Conservation (phyloP, 306 rosid genomes). For the Boehmeria nivea region DNA sequence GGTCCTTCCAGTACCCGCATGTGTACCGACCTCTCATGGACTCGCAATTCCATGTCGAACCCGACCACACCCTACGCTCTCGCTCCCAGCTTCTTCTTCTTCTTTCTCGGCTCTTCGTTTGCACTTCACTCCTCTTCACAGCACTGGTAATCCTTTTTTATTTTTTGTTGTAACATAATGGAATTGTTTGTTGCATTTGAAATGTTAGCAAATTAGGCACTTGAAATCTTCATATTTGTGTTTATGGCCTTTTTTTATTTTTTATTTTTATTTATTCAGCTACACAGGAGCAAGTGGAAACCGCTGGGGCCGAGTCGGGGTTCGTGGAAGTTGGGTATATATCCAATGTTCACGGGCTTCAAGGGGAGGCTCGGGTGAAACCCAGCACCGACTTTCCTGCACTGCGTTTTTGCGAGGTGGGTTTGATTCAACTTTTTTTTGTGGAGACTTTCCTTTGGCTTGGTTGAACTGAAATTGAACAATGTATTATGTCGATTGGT, state of each 20-base stretch:
- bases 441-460: background rate
- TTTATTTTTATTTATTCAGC: constrained; percentile 31
- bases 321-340: constrained; percentile 71
- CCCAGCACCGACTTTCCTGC: constrained; percentile 79
- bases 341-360: constrained; percentile 66
- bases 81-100: constrained; percentile 6
- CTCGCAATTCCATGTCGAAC: constrained; percentile 22
- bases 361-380: constrained; percentile 74
- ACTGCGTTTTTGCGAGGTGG: constrained; percentile 66
- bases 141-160: constrained; percentile 31
- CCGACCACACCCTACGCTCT: constrained; percentile 3
- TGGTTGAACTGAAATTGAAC: background rate
- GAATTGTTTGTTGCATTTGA: background rate
- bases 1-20: constrained; percentile 20
- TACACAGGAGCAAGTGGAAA: constrained; percentile 39
- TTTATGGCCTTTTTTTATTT: background rate
- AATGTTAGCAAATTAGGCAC: background rate
- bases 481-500: background rate
- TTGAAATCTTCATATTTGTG: background rate
- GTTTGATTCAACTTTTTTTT: constrained; percentile 1
- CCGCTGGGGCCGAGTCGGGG: constrained; percentile 23
- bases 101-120: constrained; percentile 18
- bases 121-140: constrained; percentile 25
- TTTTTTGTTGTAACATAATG: constrained; percentile 7
- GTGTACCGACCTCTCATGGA: constrained; percentile 29